Base-by-base conservation (phyloP, 139 green algal species). In the Picochlorum costavermella region DNA sequence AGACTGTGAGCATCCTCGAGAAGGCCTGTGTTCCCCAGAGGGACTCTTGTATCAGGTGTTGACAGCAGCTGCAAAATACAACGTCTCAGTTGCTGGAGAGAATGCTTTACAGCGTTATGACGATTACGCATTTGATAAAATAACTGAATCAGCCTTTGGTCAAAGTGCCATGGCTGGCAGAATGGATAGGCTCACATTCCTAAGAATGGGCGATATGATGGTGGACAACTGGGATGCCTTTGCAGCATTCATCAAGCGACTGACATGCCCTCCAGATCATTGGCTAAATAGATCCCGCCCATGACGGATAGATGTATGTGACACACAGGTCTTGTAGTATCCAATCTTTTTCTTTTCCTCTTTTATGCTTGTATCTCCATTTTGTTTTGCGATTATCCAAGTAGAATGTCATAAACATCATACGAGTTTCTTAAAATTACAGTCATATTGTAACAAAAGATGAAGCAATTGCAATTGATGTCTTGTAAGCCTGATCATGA, bases 21-120 rank as follows among this genome's bases (percentile, higher is more conserved):
- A 96, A 66, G 88, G 82, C 2, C 70, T 75, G 29, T 98, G 93
- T 77, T 86, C 78, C 60, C 92, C 92, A 43, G 85, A 98, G 75
- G 82, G 80, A 10, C 79, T 96, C 62, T 65, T 93, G 60, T 70
- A 81, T 63, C 83, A 92, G 74, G 80, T 97, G 13, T 78, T 96
- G 6, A 72, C 88, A 50, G 74, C 80, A 6, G 81, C 85, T 1
- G 75, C 83, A 58, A 59, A 61, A 29, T 69, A 83, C 29, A 83
- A 85, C 12, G 81, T 98, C 28, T 83, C 84, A 2, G 65, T 98
- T 56, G 76, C 84, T 14, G 92, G 93, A 48, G 92, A 98, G 75
- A 98, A 98, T 68, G 92, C 92, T 28, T 75, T 98, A 72, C 91
- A 96, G 81, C 82, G 92, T 37, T 98, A 96, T 71, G 92, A 98